Evolutionary conservation across 1,284 basidiomycete genomes (phyloP).

Genomic region (Bjerkandera adusta): DNA sequence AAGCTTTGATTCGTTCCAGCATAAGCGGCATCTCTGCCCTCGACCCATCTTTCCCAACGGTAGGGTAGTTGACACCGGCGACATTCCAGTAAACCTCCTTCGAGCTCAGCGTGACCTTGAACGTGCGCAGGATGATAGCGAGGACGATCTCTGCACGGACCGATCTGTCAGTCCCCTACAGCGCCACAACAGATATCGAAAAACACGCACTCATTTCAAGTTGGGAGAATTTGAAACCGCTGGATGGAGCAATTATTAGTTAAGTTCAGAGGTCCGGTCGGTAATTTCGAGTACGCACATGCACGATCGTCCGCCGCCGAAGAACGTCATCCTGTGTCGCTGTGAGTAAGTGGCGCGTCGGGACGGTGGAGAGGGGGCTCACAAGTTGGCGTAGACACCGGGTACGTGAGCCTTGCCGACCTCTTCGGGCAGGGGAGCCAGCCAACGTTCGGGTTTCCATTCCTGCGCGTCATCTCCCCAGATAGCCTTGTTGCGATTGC

Average conservation of each 20-base stretch:
- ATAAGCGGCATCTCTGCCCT: slow-evolving; percentile 4
- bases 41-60: slow-evolving; percentile 6
- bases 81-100: slow-evolving; percentile 16
- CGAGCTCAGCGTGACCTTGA: slow-evolving; percentile 9
- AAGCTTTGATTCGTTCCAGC: slow-evolving; percentile 4
- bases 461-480: slow-evolving; percentile 36
- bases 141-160: slow-evolving; percentile 17
- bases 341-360: neutral
- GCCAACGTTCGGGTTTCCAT: slow-evolving; percentile 23
- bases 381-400: slow-evolving; percentile 18
- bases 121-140: slow-evolving; percentile 12
- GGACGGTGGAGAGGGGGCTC: neutral
- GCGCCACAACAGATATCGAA: neutral
- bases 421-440: slow-evolving; percentile 18
- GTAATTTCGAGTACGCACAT: slow-evolving; percentile 24
- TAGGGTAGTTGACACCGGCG: slow-evolving; percentile 13
- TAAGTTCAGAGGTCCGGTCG: neutral
- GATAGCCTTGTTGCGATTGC: slow-evolving; percentile 46
- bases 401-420: slow-evolving; percentile 18
- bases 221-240: slow-evolving; percentile 21
- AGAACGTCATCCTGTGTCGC: slow-evolving; percentile 7
- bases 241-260: neutral
- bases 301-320: slow-evolving; percentile 20
- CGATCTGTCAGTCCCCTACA: neutral
- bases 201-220: slow-evolving; percentile 16